phyloP scores from a whole-genome alignment of 768 basidiomycete species.

The Pulveroboletus sp. region DNA sequence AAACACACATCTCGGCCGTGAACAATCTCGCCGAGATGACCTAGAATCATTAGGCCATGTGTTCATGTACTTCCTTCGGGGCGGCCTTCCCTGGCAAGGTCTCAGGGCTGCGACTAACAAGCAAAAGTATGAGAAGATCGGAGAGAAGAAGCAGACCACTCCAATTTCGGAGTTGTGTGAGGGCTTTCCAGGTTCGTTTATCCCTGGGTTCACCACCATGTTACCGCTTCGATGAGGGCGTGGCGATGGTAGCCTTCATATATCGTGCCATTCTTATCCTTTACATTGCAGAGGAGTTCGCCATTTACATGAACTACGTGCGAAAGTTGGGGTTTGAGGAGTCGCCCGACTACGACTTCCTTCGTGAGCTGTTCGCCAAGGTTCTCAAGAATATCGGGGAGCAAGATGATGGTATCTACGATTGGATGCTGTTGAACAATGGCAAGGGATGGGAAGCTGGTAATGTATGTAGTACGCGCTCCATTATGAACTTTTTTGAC shows the following conservation, averaged over 20 bases:
- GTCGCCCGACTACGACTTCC: slow-evolving; percentile 95
- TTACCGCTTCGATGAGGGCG: not conserved
- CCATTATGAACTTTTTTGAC: not conserved
- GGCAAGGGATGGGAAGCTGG: slow-evolving; percentile 96
- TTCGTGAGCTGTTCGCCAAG: slow-evolving; percentile 90
- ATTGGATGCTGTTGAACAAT: slow-evolving; percentile 93
- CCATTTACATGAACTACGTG: slow-evolving; percentile 99
- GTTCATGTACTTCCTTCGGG: slow-evolving; percentile 98
- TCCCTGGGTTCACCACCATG: not conserved
- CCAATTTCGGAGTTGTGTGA: slow-evolving; percentile 91
- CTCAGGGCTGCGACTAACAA: slow-evolving; percentile 97
- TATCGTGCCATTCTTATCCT: slow-evolving; percentile 2
- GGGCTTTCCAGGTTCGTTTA: slow-evolving; percentile 78
- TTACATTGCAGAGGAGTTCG: slow-evolving; percentile 70
- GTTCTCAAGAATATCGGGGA: slow-evolving; percentile 86
- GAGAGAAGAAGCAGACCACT: slow-evolving; percentile 97
- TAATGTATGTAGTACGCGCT: slow-evolving; percentile 50
- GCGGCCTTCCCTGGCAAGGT: slow-evolving; percentile 97
- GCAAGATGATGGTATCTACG: slow-evolving; percentile 86
- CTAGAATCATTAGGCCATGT: slow-evolving; percentile 97
- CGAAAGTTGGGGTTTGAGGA: slow-evolving; percentile 98
- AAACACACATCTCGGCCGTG: slow-evolving; percentile 96
- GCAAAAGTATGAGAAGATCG: slow-evolving; percentile 99
- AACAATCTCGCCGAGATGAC: slow-evolving; percentile 93
- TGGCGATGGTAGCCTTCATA: not conserved